Base-by-base conservation (phyloP, 2,329 filamentous ascomycete genomes). In the Pseudogymnoascus verrucosus region DNA sequence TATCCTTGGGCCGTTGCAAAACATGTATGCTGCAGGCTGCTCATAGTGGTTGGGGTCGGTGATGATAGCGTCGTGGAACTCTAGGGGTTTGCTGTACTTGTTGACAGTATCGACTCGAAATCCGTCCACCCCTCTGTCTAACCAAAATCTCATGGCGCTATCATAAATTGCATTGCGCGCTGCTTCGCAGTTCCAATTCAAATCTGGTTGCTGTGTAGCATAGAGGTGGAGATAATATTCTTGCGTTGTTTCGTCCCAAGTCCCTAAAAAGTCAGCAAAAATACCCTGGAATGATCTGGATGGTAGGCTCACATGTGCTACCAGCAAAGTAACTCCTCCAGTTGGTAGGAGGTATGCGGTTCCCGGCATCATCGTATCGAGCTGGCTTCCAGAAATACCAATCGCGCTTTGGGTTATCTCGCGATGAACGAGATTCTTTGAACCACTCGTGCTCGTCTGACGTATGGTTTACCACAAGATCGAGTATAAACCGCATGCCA, bases 221-320 rank as follows among this genome's bases (percentile, higher is more conserved):
- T 91, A 96, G 11, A 95, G 80, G 65, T 89, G 86, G 0, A 93
- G 83, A 70, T 91, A 93, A 73, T 91, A 93, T 74, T 93, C 88
- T 60, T 81, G 79, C 0, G 89, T 90, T 16, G 76, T 72, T 68
- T 89, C 85, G 69, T 92, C 89, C 78, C 84, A 93, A 28, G 44
- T 51, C 44, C 44, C 44, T 51, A 51, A 2, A 28, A 51, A 16
- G 21, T 51, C 65, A 61, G 69, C 68, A 28, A 51, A 51, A 28
- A 16, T 11, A n/a, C 23, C 23, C 7, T 4, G 12, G 14, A 51
- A 11, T 51, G 23, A 51, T 28, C 8, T 28, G 23, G 23, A 14
- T n/a, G 14, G 23, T 16, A n/a, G 28, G 14, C 65, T 86, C 78
- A 89, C 88, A 91, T 0, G 82, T 80, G 65, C 78, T 84, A 63